Conservation (phyloP, 345 rosid species). For the Citrus reticulata region DNA sequence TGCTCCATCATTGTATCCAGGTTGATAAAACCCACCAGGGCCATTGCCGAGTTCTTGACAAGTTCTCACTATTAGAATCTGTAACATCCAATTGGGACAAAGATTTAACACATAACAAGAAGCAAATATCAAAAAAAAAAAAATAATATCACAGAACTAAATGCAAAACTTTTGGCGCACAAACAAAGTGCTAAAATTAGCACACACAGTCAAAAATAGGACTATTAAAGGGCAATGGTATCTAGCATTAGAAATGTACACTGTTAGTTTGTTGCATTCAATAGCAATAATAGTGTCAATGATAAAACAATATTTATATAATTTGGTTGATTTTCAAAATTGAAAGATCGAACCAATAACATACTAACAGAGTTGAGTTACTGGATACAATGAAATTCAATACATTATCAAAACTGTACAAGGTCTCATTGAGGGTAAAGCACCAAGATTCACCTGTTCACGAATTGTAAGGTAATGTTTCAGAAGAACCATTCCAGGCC, state of each 20-base stretch:
- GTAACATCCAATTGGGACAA: background rate
- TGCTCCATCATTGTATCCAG: slow-evolving; percentile 46
- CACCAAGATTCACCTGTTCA: slow-evolving; percentile 33
- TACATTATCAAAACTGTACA: background rate
- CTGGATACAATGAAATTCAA: background rate
- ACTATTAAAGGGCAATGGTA: too few species aligned
- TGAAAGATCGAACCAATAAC: background rate
- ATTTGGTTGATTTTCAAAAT: background rate
- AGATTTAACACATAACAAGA: background rate
- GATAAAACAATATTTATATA: background rate
- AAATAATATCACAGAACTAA: too few species aligned
- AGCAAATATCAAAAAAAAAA: background rate
- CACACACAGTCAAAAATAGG: background rate
- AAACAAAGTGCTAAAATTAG: background rate
- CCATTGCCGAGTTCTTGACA: slow-evolving; percentile 46
- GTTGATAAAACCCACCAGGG: slow-evolving; percentile 54
- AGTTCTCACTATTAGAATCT: slow-evolving; percentile 45
- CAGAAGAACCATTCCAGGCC: slow-evolving; percentile 61
- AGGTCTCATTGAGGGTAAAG: background rate
- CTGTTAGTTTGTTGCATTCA: too few species aligned
- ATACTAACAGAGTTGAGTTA: background rate
- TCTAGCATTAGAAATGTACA: background rate
- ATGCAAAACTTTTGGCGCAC: background rate
- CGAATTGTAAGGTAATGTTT: slow-evolving; percentile 28
- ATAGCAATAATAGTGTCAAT: background rate